A percentile compares a stretch with the other conserved stretches of the same genome.
Conservation (phyloP, 306 rosid species). For the Inga oerstediana region DNA sequence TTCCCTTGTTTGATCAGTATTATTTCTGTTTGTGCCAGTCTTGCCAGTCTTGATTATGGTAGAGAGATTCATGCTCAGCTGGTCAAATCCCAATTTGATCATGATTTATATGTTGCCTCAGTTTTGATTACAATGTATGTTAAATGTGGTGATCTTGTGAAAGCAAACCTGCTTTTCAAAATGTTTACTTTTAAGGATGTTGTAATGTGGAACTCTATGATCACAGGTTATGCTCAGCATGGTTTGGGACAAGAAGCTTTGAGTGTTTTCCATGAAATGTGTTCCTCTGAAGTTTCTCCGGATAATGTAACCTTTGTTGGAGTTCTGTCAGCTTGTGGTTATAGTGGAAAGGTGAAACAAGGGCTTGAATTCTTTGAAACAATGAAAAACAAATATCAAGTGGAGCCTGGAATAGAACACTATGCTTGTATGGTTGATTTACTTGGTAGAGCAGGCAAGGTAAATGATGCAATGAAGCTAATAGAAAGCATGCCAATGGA, state of each 20-base stretch:
- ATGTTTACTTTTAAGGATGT: slow-evolving; percentile 53
- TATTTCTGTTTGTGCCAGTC: slow-evolving; percentile 54
- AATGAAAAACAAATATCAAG: slow-evolving; percentile 53
- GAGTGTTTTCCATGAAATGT: slow-evolving; percentile 54
- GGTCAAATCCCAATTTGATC: slow-evolving; percentile 50
- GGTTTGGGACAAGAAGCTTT: slow-evolving; percentile 62
- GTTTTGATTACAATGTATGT: slow-evolving; percentile 61
- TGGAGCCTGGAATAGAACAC: slow-evolving; percentile 55
- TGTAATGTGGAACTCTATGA: slow-evolving; percentile 72
- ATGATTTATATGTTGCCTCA: slow-evolving; percentile 55
- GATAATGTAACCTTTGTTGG: slow-evolving; percentile 65
- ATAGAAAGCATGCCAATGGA: slow-evolving; percentile 62
- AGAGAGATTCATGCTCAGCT: slow-evolving; percentile 55
- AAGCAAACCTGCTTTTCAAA: slow-evolving; percentile 49
- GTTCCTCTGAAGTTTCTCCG: slow-evolving; percentile 46
- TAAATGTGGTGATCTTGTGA: slow-evolving; percentile 61
- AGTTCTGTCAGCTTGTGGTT: slow-evolving; percentile 73
- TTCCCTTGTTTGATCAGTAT: slow-evolving; percentile 54
- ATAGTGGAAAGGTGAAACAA: slow-evolving; percentile 53
- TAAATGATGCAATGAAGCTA: slow-evolving; percentile 58
- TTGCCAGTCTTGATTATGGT: slow-evolving; percentile 59
- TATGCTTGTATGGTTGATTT: slow-evolving; percentile 75
- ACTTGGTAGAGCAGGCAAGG: slow-evolving; percentile 61
- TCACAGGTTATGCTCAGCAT: slow-evolving; percentile 70
- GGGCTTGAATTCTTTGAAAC: slow-evolving; percentile 50